Percentiles rank a stretch among this genome's conserved stretches.
These are phyloP conservation scores for Alternaria arborescens DNA, from an alignment of 2,329 filamentous ascomycete genomes.

Conservation along the genomic window DNA sequence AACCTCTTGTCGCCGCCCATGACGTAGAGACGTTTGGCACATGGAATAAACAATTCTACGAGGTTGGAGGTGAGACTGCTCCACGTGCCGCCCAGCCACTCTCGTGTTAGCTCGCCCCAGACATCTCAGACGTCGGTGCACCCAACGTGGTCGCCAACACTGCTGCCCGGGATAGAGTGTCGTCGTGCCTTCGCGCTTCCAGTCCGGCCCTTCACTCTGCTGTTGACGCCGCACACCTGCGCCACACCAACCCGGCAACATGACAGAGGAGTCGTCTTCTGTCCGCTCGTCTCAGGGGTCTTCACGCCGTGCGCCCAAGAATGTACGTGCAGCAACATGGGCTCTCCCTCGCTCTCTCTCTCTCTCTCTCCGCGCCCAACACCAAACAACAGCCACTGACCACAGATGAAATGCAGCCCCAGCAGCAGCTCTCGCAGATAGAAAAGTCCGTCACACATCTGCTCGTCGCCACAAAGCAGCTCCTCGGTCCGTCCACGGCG, in stretches of 20 bases:
- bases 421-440: conserved; percentile 89
- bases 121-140: conserved; percentile 24
- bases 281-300: conserved; percentile 58
- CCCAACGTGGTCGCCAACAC: conserved; percentile 23
- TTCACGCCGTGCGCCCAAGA: conserved; percentile 48
- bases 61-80: conserved; percentile 13
- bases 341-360: not conserved
- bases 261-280: conserved; percentile 37
- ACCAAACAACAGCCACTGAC: conserved; percentile 26
- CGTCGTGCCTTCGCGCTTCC: conserved; percentile 23
- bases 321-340: conserved; percentile 42
- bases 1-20: not conserved
- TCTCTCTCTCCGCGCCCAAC: conserved; percentile 13
- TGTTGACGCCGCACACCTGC: conserved; percentile 28
- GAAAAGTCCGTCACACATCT: conserved; percentile 95
- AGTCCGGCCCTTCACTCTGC: conserved; percentile 21
- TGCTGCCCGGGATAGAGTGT: conserved; percentile 18
- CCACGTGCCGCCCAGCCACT: conserved; percentile 27
- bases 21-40: not conserved
- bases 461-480: conserved; percentile 95
- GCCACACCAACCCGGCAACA: conserved; percentile 22
- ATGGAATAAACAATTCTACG: conserved; percentile 8
- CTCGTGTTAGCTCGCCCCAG: conserved; percentile 17
- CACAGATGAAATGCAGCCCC: conserved; percentile 59
- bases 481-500: conserved; percentile 62